These are phyloP conservation scores for Neofusicoccum umdonicola DNA, from an alignment of 2,329 filamentous ascomycete genomes.

Conservation along the genomic window DNA sequence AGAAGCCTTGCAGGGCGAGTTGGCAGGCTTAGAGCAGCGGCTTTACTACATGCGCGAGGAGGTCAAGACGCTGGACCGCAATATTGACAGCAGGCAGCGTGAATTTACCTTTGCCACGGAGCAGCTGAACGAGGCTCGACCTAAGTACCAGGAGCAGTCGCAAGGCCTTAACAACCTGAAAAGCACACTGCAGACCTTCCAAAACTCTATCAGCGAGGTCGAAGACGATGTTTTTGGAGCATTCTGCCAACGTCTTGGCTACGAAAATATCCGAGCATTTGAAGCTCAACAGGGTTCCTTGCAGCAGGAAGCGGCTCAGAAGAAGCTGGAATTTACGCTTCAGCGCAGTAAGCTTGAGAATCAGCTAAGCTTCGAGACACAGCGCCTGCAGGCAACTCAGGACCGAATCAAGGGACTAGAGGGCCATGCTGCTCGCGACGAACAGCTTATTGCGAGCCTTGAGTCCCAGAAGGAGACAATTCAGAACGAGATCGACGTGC, in stretches of 20 bases:
- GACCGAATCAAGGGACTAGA: slow-evolving; percentile 68
- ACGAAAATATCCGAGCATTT: slow-evolving; percentile 86
- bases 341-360: slow-evolving; percentile 66
- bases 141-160: slow-evolving; percentile 73
- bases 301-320: slow-evolving; percentile 85
- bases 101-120: slow-evolving; percentile 71
- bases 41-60: slow-evolving; percentile 72
- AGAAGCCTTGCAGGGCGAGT: slow-evolving; percentile 75
- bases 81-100: slow-evolving; percentile 78
- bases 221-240: slow-evolving; percentile 83
- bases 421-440: slow-evolving; percentile 63
- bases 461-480: slow-evolving; percentile 71
- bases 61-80: slow-evolving; percentile 73
- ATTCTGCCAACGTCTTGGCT: slow-evolving; percentile 86
- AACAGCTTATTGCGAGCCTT: slow-evolving; percentile 66
- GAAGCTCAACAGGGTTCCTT: slow-evolving; percentile 89
- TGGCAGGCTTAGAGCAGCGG: slow-evolving; percentile 76
- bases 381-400: slow-evolving; percentile 68
- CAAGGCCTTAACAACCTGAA: slow-evolving; percentile 64
- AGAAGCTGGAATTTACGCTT: slow-evolving; percentile 80
- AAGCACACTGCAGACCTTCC: slow-evolving; percentile 54
- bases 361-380: slow-evolving; percentile 63
- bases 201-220: slow-evolving; percentile 69
- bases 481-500: slow-evolving; percentile 67
- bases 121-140: slow-evolving; percentile 72